Base-by-base conservation (phyloP, 768 basidiomycete species). In the Tulasnella sp. region DNA sequence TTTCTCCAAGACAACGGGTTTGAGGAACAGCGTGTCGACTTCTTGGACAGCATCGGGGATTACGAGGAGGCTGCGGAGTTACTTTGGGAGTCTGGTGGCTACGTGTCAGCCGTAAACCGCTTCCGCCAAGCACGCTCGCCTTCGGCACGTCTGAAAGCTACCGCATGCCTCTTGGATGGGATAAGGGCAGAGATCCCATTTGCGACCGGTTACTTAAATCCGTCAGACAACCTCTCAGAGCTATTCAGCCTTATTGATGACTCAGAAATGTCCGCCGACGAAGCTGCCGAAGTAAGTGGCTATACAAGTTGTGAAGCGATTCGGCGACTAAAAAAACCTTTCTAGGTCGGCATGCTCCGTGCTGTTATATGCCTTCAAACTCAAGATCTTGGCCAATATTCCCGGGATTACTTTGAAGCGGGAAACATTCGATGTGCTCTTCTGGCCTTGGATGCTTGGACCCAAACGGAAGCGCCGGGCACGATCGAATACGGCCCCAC, bases 1-100 rank as follows among this genome's bases (percentile, higher is more conserved):
- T 93, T 90, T 80, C 86, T 91, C 24, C 89, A 91, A 78, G 88
- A 90, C 5, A 87, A 88, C 69, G 89, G 89, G 48, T 84, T 93
- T 8, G 89, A 91, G 82, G 80, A 86, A 18, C 88, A 89, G 9
- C 89, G 87, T 9, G 89, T 89, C 0, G 84, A 85, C 0, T 82
- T 92, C 11, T 85, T 92, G 18, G 86, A 87, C 41, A 84, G 85
- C 5, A 85, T 88, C 16, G 88, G 87, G 20, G 86, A 87, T 81
- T 87, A 85, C 72, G 77, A 82, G 1, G 90, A 92, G 46, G 92
- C 92, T 0, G 91, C 91, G 0, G 86, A 89, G 28, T 83, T 91
- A 24, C 88, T 90, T 82, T 81, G 90, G 7, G 84, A 85, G 0
- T 89, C 91, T 82, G 90, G 89, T 22, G 78, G 80, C 28, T n/a